Evolutionary conservation across 2,329 filamentous ascomycete genomes (phyloP).

Genomic region (Arthrobotrys conoides): DNA sequence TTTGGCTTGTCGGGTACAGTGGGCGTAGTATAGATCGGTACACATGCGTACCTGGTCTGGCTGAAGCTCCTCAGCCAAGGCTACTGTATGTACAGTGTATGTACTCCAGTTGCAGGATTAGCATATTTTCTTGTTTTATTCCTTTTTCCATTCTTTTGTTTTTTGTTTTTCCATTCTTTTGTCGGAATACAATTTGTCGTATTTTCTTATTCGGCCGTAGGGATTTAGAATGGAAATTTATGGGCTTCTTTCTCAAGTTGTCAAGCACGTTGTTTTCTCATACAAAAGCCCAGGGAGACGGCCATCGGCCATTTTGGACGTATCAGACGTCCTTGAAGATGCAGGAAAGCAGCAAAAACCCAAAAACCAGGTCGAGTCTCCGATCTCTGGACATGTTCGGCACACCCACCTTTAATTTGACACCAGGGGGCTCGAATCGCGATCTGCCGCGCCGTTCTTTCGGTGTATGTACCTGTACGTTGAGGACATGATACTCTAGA

Average conservation of each 20-base stretch:
- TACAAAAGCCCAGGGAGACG: slow-evolving; percentile 28
- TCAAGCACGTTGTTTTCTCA: slow-evolving; percentile 33
- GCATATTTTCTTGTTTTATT: slow-evolving; percentile 9
- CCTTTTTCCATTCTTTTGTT: background rate
- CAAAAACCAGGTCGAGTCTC: slow-evolving; percentile 47
- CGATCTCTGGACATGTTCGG: slow-evolving; percentile 46
- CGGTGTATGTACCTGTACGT: slow-evolving; percentile 39
- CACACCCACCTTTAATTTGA: slow-evolving; percentile 32
- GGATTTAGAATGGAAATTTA: slow-evolving; percentile 6
- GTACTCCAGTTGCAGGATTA: background rate
- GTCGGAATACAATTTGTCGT: slow-evolving; percentile 13
- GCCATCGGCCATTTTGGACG: slow-evolving; percentile 22
- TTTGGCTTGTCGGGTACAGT: slow-evolving; percentile 10
- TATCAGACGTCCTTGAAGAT: slow-evolving; percentile 23
- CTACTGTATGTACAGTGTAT: background rate
- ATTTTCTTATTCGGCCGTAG: slow-evolving; percentile 16
- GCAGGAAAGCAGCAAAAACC: slow-evolving; percentile 40
- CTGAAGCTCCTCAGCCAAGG: slow-evolving; percentile 9
- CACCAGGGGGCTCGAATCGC: slow-evolving; percentile 23
- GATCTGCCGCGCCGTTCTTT: slow-evolving; percentile 28
- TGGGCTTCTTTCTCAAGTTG: slow-evolving; percentile 1
- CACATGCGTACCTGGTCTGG: slow-evolving; percentile 15
- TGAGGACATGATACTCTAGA: background rate
- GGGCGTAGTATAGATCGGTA: slow-evolving; percentile 19
- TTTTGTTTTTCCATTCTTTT: background rate